A percentile compares a stretch with the other conserved stretches of the same genome.
phyloP scores from a whole-genome alignment of 768 basidiomycete genomes.

The Lactarius vividus region DNA sequence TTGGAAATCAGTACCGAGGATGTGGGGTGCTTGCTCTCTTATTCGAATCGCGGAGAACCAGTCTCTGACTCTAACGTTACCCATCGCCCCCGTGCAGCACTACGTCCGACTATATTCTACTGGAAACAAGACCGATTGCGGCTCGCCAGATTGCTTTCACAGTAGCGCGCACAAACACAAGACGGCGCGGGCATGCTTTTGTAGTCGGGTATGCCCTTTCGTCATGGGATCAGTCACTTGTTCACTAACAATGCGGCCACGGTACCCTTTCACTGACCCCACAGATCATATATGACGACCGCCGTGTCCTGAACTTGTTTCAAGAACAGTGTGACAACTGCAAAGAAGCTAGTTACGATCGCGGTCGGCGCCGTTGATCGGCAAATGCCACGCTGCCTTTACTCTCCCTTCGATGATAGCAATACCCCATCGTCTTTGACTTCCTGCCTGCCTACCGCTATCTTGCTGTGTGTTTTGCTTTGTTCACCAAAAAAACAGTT shows the following conservation, averaged over 20 bases:
- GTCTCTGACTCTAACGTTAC: not conserved
- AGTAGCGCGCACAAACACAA: conserved; percentile 61
- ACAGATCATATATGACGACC: conserved; percentile 39
- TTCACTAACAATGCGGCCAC: conserved; percentile 9
- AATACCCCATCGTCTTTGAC: not conserved
- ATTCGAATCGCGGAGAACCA: not conserved
- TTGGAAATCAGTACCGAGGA: conserved; percentile 28
- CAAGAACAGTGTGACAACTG: conserved; percentile 62
- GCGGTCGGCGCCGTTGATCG: conserved; percentile 29
- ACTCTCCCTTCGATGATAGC: not conserved
- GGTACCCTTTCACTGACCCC: conserved; percentile 9
- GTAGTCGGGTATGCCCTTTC: conserved; percentile 39
- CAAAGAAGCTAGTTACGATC: conserved; percentile 38
- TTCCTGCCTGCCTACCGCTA: conserved; percentile 4
- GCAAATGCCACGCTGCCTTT: conserved; percentile 12
- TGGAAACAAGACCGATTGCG: conserved; percentile 57
- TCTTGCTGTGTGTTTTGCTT: conserved; percentile 20
- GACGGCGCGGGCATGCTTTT: conserved; percentile 55
- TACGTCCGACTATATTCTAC: conserved; percentile 63
- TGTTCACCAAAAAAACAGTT: conserved; percentile 5
- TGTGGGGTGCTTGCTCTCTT: conserved; percentile 24
- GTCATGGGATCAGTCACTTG: not conserved
- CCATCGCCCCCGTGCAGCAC: conserved; percentile 44
- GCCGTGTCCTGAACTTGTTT: conserved; percentile 62
- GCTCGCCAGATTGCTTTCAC: conserved; percentile 46